phyloP scores from a whole-genome alignment of 2,329 filamentous ascomycete species.

The Talaromyces rugulosus region DNA sequence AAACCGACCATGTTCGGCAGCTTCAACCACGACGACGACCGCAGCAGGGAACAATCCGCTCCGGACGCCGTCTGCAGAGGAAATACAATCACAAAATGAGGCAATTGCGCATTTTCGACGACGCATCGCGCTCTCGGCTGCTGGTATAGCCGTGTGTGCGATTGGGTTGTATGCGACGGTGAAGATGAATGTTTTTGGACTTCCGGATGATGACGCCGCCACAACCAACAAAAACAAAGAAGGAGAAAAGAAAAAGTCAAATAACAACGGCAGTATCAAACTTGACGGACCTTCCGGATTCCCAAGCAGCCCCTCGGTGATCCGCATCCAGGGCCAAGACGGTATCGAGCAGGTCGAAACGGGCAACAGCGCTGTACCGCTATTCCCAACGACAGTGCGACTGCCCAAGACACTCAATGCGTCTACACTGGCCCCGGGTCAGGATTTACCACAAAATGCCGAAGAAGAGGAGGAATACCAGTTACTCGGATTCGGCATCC shows the following conservation, averaged over 20 bases:
- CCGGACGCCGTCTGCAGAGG: not conserved
- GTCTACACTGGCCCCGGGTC: constrained; percentile 31
- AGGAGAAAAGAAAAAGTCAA: constrained; percentile 12
- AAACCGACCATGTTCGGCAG: constrained; percentile 12
- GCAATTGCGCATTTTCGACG: constrained; percentile 26
- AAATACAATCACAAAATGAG: constrained; percentile 17
- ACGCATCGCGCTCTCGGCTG: constrained; percentile 30
- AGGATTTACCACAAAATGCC: constrained; percentile 33
- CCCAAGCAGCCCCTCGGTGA: constrained; percentile 27
- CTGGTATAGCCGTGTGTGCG: constrained; percentile 36
- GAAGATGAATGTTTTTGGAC: constrained; percentile 32
- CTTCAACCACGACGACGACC: constrained; percentile 24
- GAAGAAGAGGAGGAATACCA: constrained; percentile 67
- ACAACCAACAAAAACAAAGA: constrained; percentile 13
- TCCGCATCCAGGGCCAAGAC: constrained; percentile 45
- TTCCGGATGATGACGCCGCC: constrained; percentile 17
- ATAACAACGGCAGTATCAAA: constrained; percentile 25
- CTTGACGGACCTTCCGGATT: constrained; percentile 39
- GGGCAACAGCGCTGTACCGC: constrained; percentile 72
- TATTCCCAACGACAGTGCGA: constrained; percentile 69
- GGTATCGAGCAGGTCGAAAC: constrained; percentile 74
- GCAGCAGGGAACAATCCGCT: constrained; percentile 18
- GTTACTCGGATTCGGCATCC: constrained; percentile 78
- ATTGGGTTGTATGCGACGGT: constrained; percentile 40
- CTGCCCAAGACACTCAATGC: constrained; percentile 48